Conservation (phyloP, 768 basidiomycete genomes). For the Pleurotus salmoneostramineus region DNA sequence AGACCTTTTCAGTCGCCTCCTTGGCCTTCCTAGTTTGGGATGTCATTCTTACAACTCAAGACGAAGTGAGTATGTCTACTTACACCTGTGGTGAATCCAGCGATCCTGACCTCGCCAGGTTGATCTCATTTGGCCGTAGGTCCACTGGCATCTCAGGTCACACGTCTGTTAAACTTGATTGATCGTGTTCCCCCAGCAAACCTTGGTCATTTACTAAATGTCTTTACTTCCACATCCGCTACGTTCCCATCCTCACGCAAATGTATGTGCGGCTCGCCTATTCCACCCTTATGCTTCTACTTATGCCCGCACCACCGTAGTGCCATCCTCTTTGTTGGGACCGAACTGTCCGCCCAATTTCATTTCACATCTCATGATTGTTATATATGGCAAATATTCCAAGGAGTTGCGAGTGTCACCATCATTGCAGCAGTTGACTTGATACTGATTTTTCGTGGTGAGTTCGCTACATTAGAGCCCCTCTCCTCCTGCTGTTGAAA, state of each 20-base stretch:
- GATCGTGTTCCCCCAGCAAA: neutral
- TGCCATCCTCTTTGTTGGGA: conserved; percentile 29
- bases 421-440: conserved; percentile 30
- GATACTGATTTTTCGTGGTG: conserved; percentile 36
- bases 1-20: neutral
- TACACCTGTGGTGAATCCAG: neutral
- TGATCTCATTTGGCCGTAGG: conserved; percentile 5
- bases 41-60: neutral
- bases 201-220: conserved; percentile 31
- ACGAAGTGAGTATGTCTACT: neutral
- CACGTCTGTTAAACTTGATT: no score
- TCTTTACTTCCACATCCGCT: conserved; percentile 32
- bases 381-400: conserved; percentile 42
- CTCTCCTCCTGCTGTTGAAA: no score
- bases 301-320: conserved; percentile 12
- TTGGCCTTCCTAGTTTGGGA: conserved; percentile 6
- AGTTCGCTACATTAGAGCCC: neutral
- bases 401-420: conserved; percentile 26
- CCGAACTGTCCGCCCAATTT: conserved; percentile 29
- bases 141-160: neutral
- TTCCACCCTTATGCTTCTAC: neutral
- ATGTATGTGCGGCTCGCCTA: conserved; percentile 19
- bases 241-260: conserved; percentile 30
- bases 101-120: neutral
- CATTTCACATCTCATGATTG: conserved; percentile 35